These are phyloP conservation scores for Margaritispora aquatica DNA, from an alignment of 495 filamentous ascomycete genomes.

Conservation along the genomic window DNA sequence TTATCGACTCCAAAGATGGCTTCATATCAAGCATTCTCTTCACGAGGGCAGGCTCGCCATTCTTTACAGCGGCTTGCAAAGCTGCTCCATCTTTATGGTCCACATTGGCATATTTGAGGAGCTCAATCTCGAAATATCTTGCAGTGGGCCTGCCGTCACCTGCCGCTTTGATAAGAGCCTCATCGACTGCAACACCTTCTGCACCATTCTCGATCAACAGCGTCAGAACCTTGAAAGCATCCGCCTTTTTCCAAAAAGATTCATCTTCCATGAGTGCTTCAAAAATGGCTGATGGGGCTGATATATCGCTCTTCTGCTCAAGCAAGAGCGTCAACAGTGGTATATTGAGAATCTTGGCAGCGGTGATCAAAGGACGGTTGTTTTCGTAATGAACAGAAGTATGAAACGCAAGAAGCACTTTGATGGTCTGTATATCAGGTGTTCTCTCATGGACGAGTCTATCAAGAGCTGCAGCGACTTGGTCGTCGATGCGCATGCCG, in stretches of 20 bases:
- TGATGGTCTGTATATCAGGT: constrained; percentile 6
- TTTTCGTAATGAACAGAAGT: constrained; percentile 9
- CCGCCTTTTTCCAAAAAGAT: constrained; percentile 6
- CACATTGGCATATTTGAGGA: constrained; percentile 10
- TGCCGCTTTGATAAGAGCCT: constrained; percentile 10
- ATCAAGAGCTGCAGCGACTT: constrained; percentile 6
- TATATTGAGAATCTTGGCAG: neutral
- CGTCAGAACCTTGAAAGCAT: neutral
- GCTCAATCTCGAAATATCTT: constrained; percentile 3
- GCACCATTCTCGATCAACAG: constrained; percentile 13
- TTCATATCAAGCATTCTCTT: constrained; percentile 6
- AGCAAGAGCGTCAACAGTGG: constrained; percentile 1
- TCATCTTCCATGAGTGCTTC: neutral
- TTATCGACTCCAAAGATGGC: neutral
- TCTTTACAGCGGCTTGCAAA: constrained; percentile 9
- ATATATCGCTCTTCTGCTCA: neutral
- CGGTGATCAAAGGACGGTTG: constrained; percentile 1
- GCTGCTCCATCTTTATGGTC: constrained; percentile 12
- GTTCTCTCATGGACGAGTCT: neutral
- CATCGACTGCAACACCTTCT: constrained; percentile 4
- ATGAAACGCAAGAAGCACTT: constrained; percentile 4
- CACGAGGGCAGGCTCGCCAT: constrained; percentile 5
- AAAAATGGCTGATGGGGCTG: constrained; percentile 6
- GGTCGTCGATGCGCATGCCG: neutral
- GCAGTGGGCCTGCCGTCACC: neutral